Evolutionary conservation across 148 eudicot genomes (phyloP).

Genomic region (Nyssa sinensis): DNA sequence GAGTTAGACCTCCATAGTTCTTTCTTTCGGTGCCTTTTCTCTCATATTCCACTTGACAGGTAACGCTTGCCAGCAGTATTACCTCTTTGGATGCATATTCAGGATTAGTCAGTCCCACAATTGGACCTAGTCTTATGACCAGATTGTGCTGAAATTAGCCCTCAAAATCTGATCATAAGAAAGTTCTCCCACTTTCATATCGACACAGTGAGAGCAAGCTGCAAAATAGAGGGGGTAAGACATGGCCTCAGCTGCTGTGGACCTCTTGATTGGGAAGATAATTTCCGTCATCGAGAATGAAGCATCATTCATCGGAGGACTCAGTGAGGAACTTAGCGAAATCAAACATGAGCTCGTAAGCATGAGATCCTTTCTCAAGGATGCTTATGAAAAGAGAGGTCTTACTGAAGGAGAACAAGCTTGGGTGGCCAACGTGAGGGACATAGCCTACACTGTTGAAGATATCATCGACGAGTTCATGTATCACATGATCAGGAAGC

Average conservation of each 20-base stretch:
- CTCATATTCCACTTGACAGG: too few species aligned
- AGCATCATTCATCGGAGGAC: not conserved
- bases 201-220: too few species aligned
- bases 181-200: too few species aligned
- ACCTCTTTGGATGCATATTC: too few species aligned
- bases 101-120: too few species aligned
- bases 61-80: too few species aligned
- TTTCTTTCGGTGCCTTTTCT: too few species aligned
- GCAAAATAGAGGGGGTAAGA: not conserved
- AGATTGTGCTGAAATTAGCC: too few species aligned
- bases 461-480: constrained; percentile 4
- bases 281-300: not conserved
- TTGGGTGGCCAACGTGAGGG: constrained; percentile 2
- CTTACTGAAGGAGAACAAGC: not conserved
- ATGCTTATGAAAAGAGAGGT: not conserved
- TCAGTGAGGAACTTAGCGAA: not conserved
- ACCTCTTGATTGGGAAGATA: not conserved
- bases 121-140: too few species aligned
- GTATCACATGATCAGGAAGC: not conserved
- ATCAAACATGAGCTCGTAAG: not conserved
- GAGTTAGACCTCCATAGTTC: too few species aligned
- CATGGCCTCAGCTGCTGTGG: too few species aligned
- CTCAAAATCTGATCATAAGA: too few species aligned
- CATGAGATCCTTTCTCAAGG: not conserved
- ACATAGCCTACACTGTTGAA: not conserved